Conservation (phyloP, 2,329 filamentous ascomycete species). For the Trichoderma cornu-damae region DNA sequence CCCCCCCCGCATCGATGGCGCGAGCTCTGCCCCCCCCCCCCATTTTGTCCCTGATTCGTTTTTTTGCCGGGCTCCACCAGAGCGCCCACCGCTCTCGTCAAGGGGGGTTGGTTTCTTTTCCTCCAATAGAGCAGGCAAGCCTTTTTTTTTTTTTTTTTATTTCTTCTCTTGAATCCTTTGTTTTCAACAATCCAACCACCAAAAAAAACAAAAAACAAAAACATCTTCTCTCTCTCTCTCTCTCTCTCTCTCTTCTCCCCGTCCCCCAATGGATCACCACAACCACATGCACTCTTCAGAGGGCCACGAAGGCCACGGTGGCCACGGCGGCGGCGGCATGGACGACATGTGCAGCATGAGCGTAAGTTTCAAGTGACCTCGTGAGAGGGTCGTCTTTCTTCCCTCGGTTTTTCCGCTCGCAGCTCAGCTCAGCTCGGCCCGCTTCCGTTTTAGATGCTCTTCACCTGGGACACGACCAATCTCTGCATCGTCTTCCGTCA, state of each 20-base stretch:
- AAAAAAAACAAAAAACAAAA: neutral
- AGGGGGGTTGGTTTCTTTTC: no score
- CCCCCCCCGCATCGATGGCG: neutral
- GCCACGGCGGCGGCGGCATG: slow-evolving; percentile 47
- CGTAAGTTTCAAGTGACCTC: slow-evolving; percentile 49
- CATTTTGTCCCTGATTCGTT: no score
- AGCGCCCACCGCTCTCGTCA: no score
- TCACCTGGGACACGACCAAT: slow-evolving; percentile 90
- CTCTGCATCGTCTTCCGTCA: slow-evolving; percentile 93
- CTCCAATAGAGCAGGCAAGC: no score
- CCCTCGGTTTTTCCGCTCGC: neutral
- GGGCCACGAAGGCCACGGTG: slow-evolving; percentile 41
- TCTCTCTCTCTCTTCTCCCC: neutral
- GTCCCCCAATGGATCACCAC: neutral
- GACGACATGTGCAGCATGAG: slow-evolving; percentile 81
- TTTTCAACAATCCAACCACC: no score
- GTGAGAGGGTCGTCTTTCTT: no score
- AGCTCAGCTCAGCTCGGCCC: neutral
- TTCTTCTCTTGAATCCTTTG: no score
- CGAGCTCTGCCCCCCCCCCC: no score
- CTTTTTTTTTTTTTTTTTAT: no score
- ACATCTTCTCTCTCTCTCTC: neutral
- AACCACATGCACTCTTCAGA: slow-evolving; percentile 40
- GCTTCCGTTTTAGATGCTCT: slow-evolving; percentile 69
- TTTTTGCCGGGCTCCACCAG: no score